Evolutionary conservation across 768 basidiomycete genomes (phyloP).

Genomic region (Steccherinum ochraceum): DNA sequence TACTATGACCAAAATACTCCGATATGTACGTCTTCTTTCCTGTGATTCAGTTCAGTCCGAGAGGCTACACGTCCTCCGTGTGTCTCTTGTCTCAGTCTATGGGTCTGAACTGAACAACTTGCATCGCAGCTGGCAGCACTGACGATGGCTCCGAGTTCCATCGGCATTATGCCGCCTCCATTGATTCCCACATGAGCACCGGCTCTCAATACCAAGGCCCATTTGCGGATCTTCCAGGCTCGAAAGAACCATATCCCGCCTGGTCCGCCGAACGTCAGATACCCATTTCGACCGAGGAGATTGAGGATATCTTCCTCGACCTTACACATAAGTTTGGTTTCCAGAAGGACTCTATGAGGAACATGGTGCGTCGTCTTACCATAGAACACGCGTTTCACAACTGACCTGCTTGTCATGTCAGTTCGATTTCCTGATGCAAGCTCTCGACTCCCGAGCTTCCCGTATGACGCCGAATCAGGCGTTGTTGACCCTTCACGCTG

Average conservation of each 20-base stretch:
- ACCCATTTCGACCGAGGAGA: conserved; percentile 96
- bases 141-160: conserved; percentile 22
- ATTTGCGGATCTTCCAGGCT: conserved; percentile 22
- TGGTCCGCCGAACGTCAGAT: conserved; percentile 92
- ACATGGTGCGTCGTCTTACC: conserved; percentile 55
- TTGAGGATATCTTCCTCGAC: conserved; percentile 98
- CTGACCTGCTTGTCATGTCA: conserved; percentile 24
- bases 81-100: too few species aligned
- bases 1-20: conserved; percentile 22
- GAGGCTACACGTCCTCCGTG: neutral
- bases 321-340: conserved; percentile 99
- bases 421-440: conserved; percentile 98
- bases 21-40: conserved; percentile 14
- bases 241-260: conserved; percentile 79
- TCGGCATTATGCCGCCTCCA: conserved; percentile 26
- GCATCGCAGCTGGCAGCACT: conserved; percentile 20
- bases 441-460: conserved; percentile 95
- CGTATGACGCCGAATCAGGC: conserved; percentile 97
- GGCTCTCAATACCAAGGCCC: conserved; percentile 19
- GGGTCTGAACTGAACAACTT: conserved; percentile 7
- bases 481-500: conserved; percentile 92
- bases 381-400: conserved; percentile 6
- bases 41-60: neutral
- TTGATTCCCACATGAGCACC: conserved; percentile 27
- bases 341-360: conserved; percentile 92